Evolutionary conservation across 2,329 filamentous ascomycete genomes (phyloP).

Genomic region (Paecilomyces dactylethromorphus): DNA sequence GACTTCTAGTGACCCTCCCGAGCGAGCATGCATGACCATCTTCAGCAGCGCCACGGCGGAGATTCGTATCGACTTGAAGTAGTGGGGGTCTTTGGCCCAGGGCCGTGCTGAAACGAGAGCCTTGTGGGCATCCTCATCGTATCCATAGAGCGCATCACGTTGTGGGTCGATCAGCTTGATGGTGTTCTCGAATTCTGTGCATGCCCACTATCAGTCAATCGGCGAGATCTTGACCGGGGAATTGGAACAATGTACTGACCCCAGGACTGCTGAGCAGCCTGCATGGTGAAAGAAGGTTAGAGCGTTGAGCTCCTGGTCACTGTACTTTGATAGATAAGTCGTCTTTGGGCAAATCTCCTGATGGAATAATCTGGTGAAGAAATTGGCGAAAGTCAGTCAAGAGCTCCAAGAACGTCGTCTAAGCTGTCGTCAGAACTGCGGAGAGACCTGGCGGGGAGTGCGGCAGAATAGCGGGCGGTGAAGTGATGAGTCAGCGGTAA

Average conservation of each 20-base stretch:
- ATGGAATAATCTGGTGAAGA: neutral
- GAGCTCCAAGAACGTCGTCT: no score
- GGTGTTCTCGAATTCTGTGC: conserved; percentile 80
- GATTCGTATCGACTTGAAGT: conserved; percentile 92
- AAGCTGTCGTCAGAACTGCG: neutral
- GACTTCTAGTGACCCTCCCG: conserved; percentile 82
- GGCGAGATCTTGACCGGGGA: conserved; percentile 2
- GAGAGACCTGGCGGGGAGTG: conserved; percentile 12
- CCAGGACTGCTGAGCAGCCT: conserved; percentile 55
- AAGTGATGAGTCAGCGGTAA: conserved; percentile 29
- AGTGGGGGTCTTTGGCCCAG: conserved; percentile 71
- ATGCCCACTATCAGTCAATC: conserved; percentile 1
- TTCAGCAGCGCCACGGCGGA: conserved; percentile 91
- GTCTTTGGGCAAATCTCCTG: neutral
- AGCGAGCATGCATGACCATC: conserved; percentile 99
- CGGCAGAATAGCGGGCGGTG: conserved; percentile 24
- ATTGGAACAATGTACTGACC: conserved; percentile 36
- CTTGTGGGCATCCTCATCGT: conserved; percentile 64
- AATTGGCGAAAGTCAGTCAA: neutral
- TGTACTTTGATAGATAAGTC: neutral
- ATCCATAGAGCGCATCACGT: conserved; percentile 87
- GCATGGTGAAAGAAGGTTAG: conserved; percentile 35
- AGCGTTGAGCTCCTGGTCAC: neutral
- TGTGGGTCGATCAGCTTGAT: conserved; percentile 75
- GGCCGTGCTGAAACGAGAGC: conserved; percentile 58